Base-by-base conservation (phyloP, 1,139 yeast species). In the Groenewaldozyma auringiensis region DNA sequence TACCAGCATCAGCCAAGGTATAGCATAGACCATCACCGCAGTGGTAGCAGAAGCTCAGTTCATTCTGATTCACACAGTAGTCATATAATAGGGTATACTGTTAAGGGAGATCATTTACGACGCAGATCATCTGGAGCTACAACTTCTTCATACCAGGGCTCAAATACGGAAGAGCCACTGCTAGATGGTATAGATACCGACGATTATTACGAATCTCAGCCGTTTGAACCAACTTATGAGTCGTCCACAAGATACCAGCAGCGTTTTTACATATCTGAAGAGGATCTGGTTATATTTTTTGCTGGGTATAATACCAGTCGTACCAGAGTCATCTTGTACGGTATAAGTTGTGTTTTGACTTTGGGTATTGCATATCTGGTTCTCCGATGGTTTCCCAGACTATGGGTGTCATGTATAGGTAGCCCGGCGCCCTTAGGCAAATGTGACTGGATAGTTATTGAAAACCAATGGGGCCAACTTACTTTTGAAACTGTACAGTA, bases 371-470 rank as follows among this genome's bases (percentile, higher is more conserved):
- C 81, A 1, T 89, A 81, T 57, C 67, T 94, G 46, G 49, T 85
- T 0, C 66, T 87, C 49, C 71, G 95, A 53, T 92, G 98, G 98
- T 61, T 86, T 37, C 97, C 98, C 0, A 72, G 79, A 41, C 79
- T 79, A 62, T 72, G 85, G 51, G 78, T 92, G 42, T 72, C 73
- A 44, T 66, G 87, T 50, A 71, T 78, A 67, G 97, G 96, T 2
- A 66, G 67, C 17, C 73, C 72, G 29, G 71, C 77, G 4, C 81
- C 94, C 0, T 69, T 94, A 51, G 96, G 88, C 1, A 72, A 73
- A 49, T 84, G 96, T 31, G 94, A 87, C 57, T 87, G 96, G 95
- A 83, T 92, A 34, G 95, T 88, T 16, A 74, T 94, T 38, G 98
- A 92, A 52, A 94, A 87, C 55, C 96, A 89, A 61, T 83, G 79